These are phyloP conservation scores for Tylopilus balloui DNA, from an alignment of 768 basidiomycete species.

Conservation along the genomic window DNA sequence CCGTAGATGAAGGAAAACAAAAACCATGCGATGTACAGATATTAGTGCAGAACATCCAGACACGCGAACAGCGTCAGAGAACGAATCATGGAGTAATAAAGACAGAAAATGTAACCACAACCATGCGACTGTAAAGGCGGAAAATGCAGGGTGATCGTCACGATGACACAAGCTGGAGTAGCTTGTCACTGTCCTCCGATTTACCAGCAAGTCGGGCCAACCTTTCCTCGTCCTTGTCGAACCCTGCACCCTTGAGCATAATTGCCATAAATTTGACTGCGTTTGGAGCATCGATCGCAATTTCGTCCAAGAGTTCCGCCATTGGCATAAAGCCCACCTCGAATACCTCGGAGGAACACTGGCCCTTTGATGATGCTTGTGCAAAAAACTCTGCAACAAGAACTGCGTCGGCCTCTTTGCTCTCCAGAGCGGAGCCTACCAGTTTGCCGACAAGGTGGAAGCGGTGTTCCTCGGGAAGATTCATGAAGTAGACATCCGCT, in stretches of 20 bases:
- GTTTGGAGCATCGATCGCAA: slow-evolving; percentile 86
- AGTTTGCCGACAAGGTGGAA: slow-evolving; percentile 70
- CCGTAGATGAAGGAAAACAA: slow-evolving; percentile 17
- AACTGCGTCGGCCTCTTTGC: slow-evolving; percentile 75
- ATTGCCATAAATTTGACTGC: slow-evolving; percentile 73
- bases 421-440: slow-evolving; percentile 67
- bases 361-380: slow-evolving; percentile 53
- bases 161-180: slow-evolving; percentile 54
- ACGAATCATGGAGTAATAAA: slow-evolving; percentile 14
- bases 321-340: slow-evolving; percentile 69
- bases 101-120: slow-evolving; percentile 2
- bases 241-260: slow-evolving; percentile 64
- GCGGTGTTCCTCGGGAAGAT: slow-evolving; percentile 62
- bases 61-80: slow-evolving; percentile 25
- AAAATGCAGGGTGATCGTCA: slow-evolving; percentile 18
- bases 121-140: slow-evolving; percentile 14
- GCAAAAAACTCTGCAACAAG: slow-evolving; percentile 75
- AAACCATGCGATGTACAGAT: slow-evolving; percentile 26
- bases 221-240: slow-evolving; percentile 55
- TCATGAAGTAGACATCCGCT: slow-evolving; percentile 81
- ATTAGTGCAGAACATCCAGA: slow-evolving; percentile 30
- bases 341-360: slow-evolving; percentile 57
- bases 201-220: slow-evolving; percentile 55
- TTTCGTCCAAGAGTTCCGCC: slow-evolving; percentile 80
- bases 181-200: slow-evolving; percentile 54